Evolutionary conservation across 1,284 basidiomycete genomes (phyloP).

Genomic region (Tremellales sp.): DNA sequence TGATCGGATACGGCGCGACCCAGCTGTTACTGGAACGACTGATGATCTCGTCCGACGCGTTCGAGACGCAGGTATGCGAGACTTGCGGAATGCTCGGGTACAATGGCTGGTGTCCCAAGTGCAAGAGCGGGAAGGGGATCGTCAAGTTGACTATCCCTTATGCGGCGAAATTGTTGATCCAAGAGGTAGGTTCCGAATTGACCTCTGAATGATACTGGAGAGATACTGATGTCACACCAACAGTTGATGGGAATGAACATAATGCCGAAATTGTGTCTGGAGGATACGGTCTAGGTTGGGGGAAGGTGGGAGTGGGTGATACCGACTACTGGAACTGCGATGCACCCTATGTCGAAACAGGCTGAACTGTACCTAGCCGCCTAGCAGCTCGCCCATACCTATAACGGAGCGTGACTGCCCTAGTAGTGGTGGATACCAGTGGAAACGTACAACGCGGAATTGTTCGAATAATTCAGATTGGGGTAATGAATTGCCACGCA

Average conservation of each 20-base stretch:
- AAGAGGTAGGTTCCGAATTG: slow-evolving; percentile 65
- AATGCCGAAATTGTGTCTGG: slow-evolving; percentile 76
- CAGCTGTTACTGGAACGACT: slow-evolving; percentile 92
- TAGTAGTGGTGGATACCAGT: too few relatives aligned
- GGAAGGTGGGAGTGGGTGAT: too few relatives aligned
- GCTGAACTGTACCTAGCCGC: too few relatives aligned
- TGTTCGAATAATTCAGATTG: too few relatives aligned
- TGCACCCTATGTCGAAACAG: too few relatives aligned
- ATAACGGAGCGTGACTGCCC: too few relatives aligned
- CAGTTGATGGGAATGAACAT: slow-evolving; percentile 94
- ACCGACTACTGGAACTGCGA: too few relatives aligned
- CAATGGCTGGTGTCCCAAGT: slow-evolving; percentile 86
- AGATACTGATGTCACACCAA: neutral
- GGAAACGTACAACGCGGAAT: too few relatives aligned
- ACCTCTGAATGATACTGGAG: slow-evolving; percentile 2
- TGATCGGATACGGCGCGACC: slow-evolving; percentile 93
- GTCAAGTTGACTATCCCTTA: slow-evolving; percentile 97
- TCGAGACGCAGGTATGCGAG: slow-evolving; percentile 94
- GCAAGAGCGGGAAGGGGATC: slow-evolving; percentile 94
- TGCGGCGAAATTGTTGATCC: slow-evolving; percentile 93
- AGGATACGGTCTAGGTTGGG: slow-evolving; percentile 48
- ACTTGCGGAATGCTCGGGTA: slow-evolving; percentile 95
- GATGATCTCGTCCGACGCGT: slow-evolving; percentile 97
- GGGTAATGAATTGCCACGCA: too few relatives aligned
- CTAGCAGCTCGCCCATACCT: too few relatives aligned